Conservation (phyloP, 495 filamentous ascomycete genomes). For the Apodospora peruviana region DNA sequence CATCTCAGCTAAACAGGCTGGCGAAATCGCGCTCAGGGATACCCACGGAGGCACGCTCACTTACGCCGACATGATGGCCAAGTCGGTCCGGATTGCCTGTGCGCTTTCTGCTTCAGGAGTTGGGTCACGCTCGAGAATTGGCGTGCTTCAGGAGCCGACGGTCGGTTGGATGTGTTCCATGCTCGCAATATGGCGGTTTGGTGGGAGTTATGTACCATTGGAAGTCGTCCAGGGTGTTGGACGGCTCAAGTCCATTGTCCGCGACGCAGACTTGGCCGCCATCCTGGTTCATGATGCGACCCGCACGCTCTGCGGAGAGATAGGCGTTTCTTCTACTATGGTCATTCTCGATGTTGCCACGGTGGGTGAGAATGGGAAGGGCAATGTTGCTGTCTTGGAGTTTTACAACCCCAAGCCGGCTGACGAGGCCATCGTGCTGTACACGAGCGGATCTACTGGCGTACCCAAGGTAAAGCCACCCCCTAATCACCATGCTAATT, state of each 20-base stretch:
- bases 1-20: neutral
- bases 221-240: slow-evolving; percentile 27
- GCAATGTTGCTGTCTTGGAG: no score
- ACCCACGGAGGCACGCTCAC: neutral
- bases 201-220: slow-evolving; percentile 37
- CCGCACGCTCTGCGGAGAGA: neutral
- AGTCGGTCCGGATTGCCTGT: slow-evolving; percentile 5
- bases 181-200: slow-evolving; percentile 38
- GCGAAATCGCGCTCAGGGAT: slow-evolving; percentile 4
- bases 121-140: slow-evolving; percentile 9
- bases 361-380: neutral
- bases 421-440: slow-evolving; percentile 7
- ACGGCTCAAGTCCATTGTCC: slow-evolving; percentile 26
- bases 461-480: slow-evolving; percentile 1
- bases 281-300: slow-evolving; percentile 15
- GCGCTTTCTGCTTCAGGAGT: neutral
- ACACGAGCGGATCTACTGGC: slow-evolving; percentile 4
- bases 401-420: neutral
- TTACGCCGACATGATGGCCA: slow-evolving; percentile 8
- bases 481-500: no score
- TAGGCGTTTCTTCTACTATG: neutral
- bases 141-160: slow-evolving; percentile 17
- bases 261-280: slow-evolving; percentile 14
- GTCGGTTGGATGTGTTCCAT: slow-evolving; percentile 37
- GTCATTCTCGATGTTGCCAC: neutral